A percentile compares a stretch with the other conserved stretches of the same genome.
These are phyloP conservation scores for Setomelanomma holmii DNA, from an alignment of 2,329 filamentous ascomycete genomes.

Conservation along the genomic window DNA sequence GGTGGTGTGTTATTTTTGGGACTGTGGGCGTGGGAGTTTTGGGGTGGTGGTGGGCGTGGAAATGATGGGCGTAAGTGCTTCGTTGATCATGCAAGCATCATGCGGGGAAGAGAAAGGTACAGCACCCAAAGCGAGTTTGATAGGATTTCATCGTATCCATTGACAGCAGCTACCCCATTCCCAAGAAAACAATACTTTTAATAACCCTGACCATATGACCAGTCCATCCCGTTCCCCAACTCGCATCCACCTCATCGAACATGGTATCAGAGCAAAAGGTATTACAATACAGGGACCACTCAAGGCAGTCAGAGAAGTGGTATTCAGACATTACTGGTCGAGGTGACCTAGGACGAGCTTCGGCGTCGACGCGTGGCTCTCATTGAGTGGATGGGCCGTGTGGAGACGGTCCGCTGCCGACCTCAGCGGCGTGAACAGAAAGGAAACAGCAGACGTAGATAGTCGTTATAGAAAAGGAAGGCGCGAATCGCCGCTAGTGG, in stretches of 20 bases:
- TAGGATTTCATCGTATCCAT: conserved; percentile 11
- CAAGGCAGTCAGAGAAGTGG: conserved; percentile 19
- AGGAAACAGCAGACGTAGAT: conserved; percentile 20
- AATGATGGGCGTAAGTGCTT: too few relatives aligned
- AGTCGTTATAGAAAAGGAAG: conserved; percentile 23
- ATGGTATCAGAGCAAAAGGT: conserved; percentile 30
- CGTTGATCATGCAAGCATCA: too few relatives aligned
- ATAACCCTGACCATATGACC: conserved; percentile 14
- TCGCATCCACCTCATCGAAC: conserved; percentile 9
- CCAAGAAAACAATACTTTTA: conserved; percentile 19
- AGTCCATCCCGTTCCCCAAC: conserved; percentile 1
- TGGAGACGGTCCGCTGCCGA: conserved; percentile 5
- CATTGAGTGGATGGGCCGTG: not conserved
- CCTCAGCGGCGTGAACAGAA: conserved; percentile 1
- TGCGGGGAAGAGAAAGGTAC: too few relatives aligned
- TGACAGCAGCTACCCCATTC: conserved; percentile 4
- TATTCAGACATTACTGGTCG: conserved; percentile 48
- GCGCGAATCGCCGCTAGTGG: not conserved
- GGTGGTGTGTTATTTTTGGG: conserved; percentile 40
- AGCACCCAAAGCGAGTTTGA: too few relatives aligned
- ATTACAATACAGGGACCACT: conserved; percentile 35
- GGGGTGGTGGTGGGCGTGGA: not conserved
- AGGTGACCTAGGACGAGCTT: conserved; percentile 32
- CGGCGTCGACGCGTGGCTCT: conserved; percentile 35
- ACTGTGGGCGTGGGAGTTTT: conserved; percentile 5